Evolutionary conservation across 2,329 filamentous ascomycete species (phyloP), one percentile per base, ranked within the genome.

Genomic region (Phaeosphaeriaceae sp.): DNA sequence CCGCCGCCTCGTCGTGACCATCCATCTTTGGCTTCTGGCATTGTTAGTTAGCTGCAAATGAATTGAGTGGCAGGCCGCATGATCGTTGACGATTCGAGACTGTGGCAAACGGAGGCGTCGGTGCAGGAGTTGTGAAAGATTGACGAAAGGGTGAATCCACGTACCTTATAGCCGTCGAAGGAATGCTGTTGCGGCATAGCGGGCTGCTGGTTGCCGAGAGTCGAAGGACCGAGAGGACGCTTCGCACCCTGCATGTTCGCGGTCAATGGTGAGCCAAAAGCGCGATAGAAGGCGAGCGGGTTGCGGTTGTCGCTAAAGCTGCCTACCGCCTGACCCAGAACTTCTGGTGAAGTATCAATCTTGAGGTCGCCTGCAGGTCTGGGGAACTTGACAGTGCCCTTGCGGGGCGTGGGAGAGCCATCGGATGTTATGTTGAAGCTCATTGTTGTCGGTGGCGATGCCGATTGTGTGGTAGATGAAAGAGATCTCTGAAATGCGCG

Each of bases 21-120:
- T 83, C 81, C 61, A 81, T 61, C 70, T 84, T 84, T 71, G 80
- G 76, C 79, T 82, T 82, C 78, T 81, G 68, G 59, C 68, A 17
- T 8, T 19, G 42, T 52, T 26, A 52, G 42, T n/a, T 15, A 47
- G 22, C 13, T 40, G 17, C 35, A 17, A 2, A 40, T 40, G 8
- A 15, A 15, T 35, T 17, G 13, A 5, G 35, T 13, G 35, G 15
- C 13, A 35, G 30, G 10, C 30, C 9, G 10, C 10, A 35, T 15
- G 30, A 13, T 35, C 30, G 30, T 15, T 15, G 15, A 15, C 3
- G 30, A 13, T 8, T 13, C 17, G 30, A 35, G 11, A 15, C 30
- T 35, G 30, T 35, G 30, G 30, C 30, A 13, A 35, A 35, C 30
- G 30, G 30, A 13, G 11, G 6, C 11, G 30, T 7, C 7, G 19